Base-by-base conservation (phyloP, 108 stramenopile species). In the Nitzschia sp. region DNA sequence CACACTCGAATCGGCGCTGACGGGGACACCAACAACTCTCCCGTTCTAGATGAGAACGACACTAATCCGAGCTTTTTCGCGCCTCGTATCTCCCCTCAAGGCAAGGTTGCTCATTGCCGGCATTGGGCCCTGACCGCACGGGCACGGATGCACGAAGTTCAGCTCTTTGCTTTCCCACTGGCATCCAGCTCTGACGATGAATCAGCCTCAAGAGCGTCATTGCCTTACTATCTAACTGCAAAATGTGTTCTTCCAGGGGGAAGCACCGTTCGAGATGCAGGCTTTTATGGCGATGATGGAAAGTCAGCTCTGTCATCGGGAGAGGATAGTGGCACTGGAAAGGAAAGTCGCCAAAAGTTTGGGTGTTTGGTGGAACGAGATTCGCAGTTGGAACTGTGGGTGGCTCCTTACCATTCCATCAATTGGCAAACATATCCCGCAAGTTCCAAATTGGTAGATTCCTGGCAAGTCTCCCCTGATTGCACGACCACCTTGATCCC, bases 241-340 rank as follows among this genome's bases (percentile, higher is more conserved):
- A 68, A 67, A 46, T 34, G 71, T 12, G 24, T 61, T 14, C 40
- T 81, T 6, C 80, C 80, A 3, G 21, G n/a, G 7, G 68, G 63
- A 15, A 60, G 60, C 14, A 19, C 46, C 14, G 53, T 82, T 25
- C 60, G 26, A 24, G 76, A 80, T n/a, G 65, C 84, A 20, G 76
- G 52, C 22, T 89, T 92, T 61, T 92, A 92, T 55, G 77, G 88
- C 9, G 87, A 91, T 48, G 86, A 88, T 62, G 90, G 90, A 3
- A 80, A 84, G 61, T 87, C 82, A 39, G 70, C 77, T 8, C 70
- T 84, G 37, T 81, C 83, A 48, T 80, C 85, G 29, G 84, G 79
- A 21, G 65, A 60, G 7, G 86, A 83, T n/a, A 72, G 74, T 53
- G 73, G 70, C 10, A 69, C 55, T 52, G 76, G 73, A 10, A 78